These are phyloP conservation scores for Danielozyma ontarioensis DNA, from an alignment of 805 yeast genomes.

Conservation along the genomic window DNA sequence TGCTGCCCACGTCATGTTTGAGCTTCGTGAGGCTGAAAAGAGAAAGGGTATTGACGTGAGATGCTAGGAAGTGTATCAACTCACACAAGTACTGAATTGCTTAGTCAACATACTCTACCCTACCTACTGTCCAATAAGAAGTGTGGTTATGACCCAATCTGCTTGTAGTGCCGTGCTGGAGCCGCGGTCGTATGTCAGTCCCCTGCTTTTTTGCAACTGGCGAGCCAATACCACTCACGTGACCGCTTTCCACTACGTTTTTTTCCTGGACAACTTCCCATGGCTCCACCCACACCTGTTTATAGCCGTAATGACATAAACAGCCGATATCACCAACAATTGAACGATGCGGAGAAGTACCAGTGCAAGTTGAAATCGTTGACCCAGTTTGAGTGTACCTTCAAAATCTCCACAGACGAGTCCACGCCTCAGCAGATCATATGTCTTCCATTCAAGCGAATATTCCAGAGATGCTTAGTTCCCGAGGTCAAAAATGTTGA, in stretches of 20 bases:
- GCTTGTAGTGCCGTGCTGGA: no score
- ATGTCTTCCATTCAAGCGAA: conserved; percentile 38
- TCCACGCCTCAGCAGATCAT: conserved; percentile 28
- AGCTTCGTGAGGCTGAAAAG: conserved; percentile 78
- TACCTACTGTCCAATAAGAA: no score
- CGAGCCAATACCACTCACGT: no score
- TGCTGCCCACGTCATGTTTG: conserved; percentile 92
- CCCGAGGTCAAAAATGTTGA: conserved; percentile 14
- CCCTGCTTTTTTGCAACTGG: no score
- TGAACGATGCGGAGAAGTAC: conserved; percentile 25
- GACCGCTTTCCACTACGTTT: not conserved
- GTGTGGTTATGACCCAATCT: no score
- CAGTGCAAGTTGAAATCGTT: conserved; percentile 29
- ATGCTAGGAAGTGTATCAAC: conserved; percentile 39
- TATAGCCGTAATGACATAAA: conserved; percentile 24
- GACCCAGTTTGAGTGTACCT: conserved; percentile 40
- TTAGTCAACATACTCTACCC: no score
- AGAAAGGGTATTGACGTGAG: conserved; percentile 78
- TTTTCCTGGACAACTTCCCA: conserved; percentile 4
- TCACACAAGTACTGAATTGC: no score
- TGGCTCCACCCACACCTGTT: conserved; percentile 45
- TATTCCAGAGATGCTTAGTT: conserved; percentile 36
- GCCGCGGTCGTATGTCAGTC: no score
- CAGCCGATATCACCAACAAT: conserved; percentile 18
- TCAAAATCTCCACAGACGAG: conserved; percentile 19